Evolutionary conservation across 2,329 filamentous ascomycete genomes (phyloP).

Genomic region (Lachnellula subtilissima): DNA sequence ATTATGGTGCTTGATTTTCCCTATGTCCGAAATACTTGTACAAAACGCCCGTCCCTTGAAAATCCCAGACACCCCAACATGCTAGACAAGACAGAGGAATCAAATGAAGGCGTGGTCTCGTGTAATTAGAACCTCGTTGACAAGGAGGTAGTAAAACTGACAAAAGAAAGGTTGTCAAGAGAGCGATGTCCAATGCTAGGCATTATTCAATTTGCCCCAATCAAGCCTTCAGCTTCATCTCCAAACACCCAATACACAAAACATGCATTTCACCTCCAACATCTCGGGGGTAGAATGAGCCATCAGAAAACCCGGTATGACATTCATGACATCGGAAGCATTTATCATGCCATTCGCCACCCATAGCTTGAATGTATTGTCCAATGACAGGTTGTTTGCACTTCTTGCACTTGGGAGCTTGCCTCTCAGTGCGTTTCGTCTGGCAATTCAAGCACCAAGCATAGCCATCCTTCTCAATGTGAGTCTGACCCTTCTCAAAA

Average conservation of each 20-base stretch:
- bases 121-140: slow-evolving; percentile 6
- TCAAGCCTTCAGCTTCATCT: slow-evolving; percentile 52
- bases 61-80: neutral
- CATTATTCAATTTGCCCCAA: neutral
- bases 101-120: slow-evolving; percentile 18
- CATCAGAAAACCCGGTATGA: slow-evolving; percentile 56
- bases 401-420: slow-evolving; percentile 80
- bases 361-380: slow-evolving; percentile 82
- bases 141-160: neutral
- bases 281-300: slow-evolving; percentile 59
- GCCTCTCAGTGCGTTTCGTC: slow-evolving; percentile 83
- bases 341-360: slow-evolving; percentile 85
- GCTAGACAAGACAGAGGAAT: slow-evolving; percentile 10
- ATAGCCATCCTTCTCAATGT: slow-evolving; percentile 93
- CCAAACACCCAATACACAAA: slow-evolving; percentile 57
- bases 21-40: neutral
- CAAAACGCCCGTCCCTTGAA: neutral
- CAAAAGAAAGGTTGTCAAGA: slow-evolving; percentile 8
- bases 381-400: slow-evolving; percentile 84
- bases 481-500: slow-evolving; percentile 66
- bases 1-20: too few species aligned
- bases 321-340: slow-evolving; percentile 80
- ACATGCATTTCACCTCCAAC: slow-evolving; percentile 48
- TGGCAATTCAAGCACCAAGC: slow-evolving; percentile 95
- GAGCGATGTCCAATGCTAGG: neutral